Evolutionary conservation across 2,329 filamentous ascomycete genomes (phyloP), one percentile per base, ranked within the genome.

Genomic region (Arthroderma uncinatum): DNA sequence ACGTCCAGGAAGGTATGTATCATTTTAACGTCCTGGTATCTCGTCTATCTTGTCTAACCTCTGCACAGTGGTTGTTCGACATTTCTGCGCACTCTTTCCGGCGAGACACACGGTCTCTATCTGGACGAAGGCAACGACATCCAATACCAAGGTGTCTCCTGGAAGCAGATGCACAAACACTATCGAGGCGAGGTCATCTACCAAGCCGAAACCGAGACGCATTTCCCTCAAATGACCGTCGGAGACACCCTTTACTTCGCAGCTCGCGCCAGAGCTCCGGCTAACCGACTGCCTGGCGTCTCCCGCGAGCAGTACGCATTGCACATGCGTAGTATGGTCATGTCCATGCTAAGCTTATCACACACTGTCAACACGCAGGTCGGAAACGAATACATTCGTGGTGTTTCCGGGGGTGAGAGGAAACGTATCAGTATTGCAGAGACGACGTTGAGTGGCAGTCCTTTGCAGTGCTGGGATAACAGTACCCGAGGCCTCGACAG

Each of bases 211-310:
- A 89, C 94, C 60, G 90, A 95, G 63, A 79, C 92, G 23, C 89
- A 95, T 64, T 85, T 90, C 64, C 82, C 90, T 0, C 93, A 88
- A 0, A 77, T 96, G 33, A 93, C 89, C 0, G 91, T 95, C 2
- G 86, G 87, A 57, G 88, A 95, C 68, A 95, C 91, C 0, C 79
- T 95, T 0, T 84, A 82, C 0, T 95, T 95, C 66, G 90, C 90
- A 0, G 75, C 94, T 2, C 87, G 93, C 65, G 87, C 85, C 42
- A 95, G 94, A 72, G 85, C 88, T n/a, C 90, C 91, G 84, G 85
- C 59, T 82, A 82, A 37, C 85, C 78, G 58, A 75, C 86, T 0
- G 78, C 84, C 2, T 83, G 85, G 62, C 82, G 61, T 63, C 19
- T 57, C 56, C 23, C 58, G 58, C 1, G 30, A 60, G 5, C 69